Conservation (phyloP, 2,329 filamentous ascomycete species). For the Macrophomina pseudophaseolina region DNA sequence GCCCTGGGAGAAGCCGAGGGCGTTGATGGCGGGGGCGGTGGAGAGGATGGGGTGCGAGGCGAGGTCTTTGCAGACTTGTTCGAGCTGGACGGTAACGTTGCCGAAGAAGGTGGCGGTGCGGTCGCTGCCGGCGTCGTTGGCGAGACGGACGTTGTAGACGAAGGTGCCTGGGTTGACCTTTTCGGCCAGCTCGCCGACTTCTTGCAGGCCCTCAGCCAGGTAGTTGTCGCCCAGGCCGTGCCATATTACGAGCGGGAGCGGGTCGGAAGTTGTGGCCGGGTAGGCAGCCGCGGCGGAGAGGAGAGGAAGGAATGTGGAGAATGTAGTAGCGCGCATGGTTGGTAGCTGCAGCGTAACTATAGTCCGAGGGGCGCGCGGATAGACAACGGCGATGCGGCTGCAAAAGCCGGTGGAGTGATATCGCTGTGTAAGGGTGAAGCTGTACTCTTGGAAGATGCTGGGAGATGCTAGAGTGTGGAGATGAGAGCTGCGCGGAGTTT, state of each 20-base stretch:
- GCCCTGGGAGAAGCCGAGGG: constrained; percentile 92
- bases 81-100: constrained; percentile 81
- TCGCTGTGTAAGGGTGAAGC: background rate
- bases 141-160: constrained; percentile 78
- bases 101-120: constrained; percentile 87
- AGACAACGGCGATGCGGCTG: background rate
- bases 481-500: background rate
- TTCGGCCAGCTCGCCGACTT: constrained; percentile 73
- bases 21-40: constrained; percentile 83
- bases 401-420: too few relatives aligned
- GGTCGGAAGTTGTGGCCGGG: constrained; percentile 29
- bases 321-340: constrained; percentile 4
- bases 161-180: constrained; percentile 80
- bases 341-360: background rate
- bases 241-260: constrained; percentile 91
- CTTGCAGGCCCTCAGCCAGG: constrained; percentile 73
- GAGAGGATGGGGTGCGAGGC: constrained; percentile 77
- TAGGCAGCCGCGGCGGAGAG: constrained; percentile 30
- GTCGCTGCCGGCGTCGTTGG: constrained; percentile 69
- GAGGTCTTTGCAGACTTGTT: constrained; percentile 77
- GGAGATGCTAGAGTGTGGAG: background rate
- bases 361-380: background rate
- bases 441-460: background rate
- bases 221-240: constrained; percentile 83
- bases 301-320: constrained; percentile 24